Conservation (phyloP, 192 early-diverging fungal species). For the Neocallimastix lanati region DNA sequence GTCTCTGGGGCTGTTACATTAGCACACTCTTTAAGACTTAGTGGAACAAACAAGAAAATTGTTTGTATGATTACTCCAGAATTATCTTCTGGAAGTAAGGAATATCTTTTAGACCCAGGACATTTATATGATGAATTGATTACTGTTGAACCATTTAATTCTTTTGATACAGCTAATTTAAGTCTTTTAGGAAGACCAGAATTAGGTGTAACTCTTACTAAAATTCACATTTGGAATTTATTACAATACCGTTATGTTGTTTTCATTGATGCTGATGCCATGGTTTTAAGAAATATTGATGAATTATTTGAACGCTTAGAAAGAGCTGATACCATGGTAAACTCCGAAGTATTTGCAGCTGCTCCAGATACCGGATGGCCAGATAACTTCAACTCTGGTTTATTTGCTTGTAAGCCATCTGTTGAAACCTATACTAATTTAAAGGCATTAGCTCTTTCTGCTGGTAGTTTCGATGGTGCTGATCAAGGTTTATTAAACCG, state of each 20-base stretch:
- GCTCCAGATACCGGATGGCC: constrained; percentile 91
- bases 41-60: constrained; percentile 38
- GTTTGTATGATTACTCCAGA: constrained; percentile 48
- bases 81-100: constrained; percentile 5
- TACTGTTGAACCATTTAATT: constrained; percentile 41
- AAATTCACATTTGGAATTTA: constrained; percentile 70
- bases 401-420: constrained; percentile 53
- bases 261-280: constrained; percentile 78
- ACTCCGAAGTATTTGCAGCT: constrained; percentile 39
- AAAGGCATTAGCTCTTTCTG: background rate
- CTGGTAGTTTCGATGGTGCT: constrained; percentile 31
- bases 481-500: constrained; percentile 88
- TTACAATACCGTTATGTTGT: constrained; percentile 39
- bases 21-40: constrained; percentile 49
- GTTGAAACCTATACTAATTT: background rate
- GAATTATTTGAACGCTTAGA: constrained; percentile 42
- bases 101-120: constrained; percentile 16
- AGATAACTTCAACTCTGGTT: constrained; percentile 86
- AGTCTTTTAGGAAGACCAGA: constrained; percentile 70
- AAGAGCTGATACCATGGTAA: background rate
- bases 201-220: constrained; percentile 74
- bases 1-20: constrained; percentile 67
- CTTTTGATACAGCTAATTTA: constrained; percentile 32
- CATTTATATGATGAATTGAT: constrained; percentile 53
- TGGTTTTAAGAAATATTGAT: constrained; percentile 62